A percentile compares a stretch with the other conserved stretches of the same genome.
Conservation (phyloP, 371 early-diverging fungal genomes). For the Haplosporangium sp. region DNA sequence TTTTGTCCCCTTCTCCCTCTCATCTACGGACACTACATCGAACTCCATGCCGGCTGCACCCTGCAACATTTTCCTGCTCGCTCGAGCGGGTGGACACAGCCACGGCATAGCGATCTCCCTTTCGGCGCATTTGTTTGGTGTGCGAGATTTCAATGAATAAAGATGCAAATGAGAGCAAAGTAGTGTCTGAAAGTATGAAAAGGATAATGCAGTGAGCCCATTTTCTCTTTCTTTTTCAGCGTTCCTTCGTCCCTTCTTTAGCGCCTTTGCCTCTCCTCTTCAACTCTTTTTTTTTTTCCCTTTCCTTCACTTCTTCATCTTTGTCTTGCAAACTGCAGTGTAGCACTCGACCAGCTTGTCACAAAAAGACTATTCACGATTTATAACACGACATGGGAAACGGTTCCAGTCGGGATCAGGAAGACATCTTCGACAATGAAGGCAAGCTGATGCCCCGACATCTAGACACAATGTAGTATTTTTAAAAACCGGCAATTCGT, state of each 20-base stretch:
- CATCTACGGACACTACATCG: neutral
- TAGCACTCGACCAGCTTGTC: neutral
- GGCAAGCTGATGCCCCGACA: conserved; percentile 18
- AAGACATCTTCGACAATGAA: conserved; percentile 42
- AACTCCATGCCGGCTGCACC: neutral
- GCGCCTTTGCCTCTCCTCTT: conserved; percentile 1
- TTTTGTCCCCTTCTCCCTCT: neutral
- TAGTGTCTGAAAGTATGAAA: neutral
- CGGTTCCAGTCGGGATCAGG: conserved; percentile 34
- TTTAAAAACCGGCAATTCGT: neutral
- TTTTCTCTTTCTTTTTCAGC: neutral
- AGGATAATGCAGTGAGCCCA: neutral
- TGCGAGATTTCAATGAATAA: neutral
- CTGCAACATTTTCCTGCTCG: neutral
- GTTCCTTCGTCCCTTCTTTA: neutral
- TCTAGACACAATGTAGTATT: neutral
- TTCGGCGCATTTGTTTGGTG: neutral
- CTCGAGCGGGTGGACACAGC: neutral
- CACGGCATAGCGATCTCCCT: neutral
- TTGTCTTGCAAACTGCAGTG: neutral
- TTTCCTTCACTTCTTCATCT: neutral
- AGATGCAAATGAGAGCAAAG: neutral
- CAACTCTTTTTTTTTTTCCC: neutral
- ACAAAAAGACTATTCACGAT: neutral
- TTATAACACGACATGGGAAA: conserved; percentile 27